Evolutionary conservation across 768 basidiomycete species (phyloP), one percentile per base, ranked within the genome.

Genomic region (Grammothele lineata): DNA sequence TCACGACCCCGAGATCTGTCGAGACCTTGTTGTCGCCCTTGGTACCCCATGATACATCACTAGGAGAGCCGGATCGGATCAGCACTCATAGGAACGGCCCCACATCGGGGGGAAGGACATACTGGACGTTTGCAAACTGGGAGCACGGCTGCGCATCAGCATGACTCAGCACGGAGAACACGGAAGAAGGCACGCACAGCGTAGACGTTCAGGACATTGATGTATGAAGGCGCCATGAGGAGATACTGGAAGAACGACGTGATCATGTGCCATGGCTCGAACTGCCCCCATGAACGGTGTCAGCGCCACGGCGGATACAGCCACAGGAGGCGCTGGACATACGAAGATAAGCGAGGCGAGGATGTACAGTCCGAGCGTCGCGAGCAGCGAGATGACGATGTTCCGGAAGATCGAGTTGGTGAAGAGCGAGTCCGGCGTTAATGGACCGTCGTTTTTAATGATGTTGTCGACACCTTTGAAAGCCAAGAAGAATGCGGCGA

Each of bases 231-330:
- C 0, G 92, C 89, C 74, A 97, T 81, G 51, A 96, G 76, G 19
- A 88, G 64, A 61, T 94, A 95, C 63, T 93, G 95, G n/a, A 93
- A 22, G 68, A 98, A 94, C 5, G 87, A 91, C 0, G 96, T 97
- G 59, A 99, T 74, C 92, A 99, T 89, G 64, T 99, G 96, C 92
- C 93, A 96, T 2, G 95, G 95, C 56, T 98, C 93, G 57, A 96
- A 83, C 83, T 95, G 61, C 38, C 59, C 24, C 30, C 9, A 43
- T 35, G 30, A 41, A 27, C 37, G 39, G 27, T 37, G 35, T 50
- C 24, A 49, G 36, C 18, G 27, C 26, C 4, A 18, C 9, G 25
- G 40, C 18, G 5, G 39, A 24, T 27, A 24, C 26, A 24, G 23
- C 9, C 24, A 19, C 7, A 24, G 32, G 4, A n/a, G 12, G 32